Evolutionary conservation across 805 yeast genomes (phyloP).

Genomic region (Priceomyces carsonii): DNA sequence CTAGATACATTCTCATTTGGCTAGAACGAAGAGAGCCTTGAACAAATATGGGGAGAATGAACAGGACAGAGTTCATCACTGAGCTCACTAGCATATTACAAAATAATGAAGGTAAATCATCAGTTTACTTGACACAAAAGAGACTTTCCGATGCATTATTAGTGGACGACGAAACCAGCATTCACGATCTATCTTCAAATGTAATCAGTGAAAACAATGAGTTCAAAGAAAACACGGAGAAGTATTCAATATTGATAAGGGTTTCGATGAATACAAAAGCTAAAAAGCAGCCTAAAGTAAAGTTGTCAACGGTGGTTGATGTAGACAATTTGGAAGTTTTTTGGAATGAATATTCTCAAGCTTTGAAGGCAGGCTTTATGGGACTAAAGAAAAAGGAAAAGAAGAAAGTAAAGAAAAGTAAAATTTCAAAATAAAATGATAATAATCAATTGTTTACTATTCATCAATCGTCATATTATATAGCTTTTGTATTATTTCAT

Average conservation of each 20-base stretch:
- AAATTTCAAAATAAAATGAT: conserved; percentile 24
- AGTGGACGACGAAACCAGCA: conserved; percentile 20
- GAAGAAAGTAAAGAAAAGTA: conserved; percentile 62
- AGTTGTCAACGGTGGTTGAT: conserved; percentile 72
- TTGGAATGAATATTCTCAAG: conserved; percentile 74
- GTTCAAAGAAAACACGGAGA: conserved; percentile 22
- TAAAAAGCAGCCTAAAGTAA: conserved; percentile 52
- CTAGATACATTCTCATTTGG: background rate
- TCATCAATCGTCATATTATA: no score
- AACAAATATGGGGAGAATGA: conserved; percentile 37
- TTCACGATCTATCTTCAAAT: conserved; percentile 36
- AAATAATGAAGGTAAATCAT: conserved; percentile 43
- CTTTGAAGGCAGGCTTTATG: conserved; percentile 66
- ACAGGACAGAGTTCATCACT: conserved; percentile 31
- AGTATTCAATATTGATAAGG: conserved; percentile 68
- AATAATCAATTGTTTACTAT: no score
- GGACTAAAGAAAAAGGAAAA: conserved; percentile 85
- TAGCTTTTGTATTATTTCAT: no score
- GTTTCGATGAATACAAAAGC: conserved; percentile 54
- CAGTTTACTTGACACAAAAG: conserved; percentile 62
- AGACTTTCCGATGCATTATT: conserved; percentile 36
- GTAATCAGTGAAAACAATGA: conserved; percentile 22
- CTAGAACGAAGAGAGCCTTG: no score
- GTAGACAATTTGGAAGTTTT: conserved; percentile 62
- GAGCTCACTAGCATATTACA: conserved; percentile 22